These are phyloP conservation scores for Tubosaeta sp. DNA, from an alignment of 768 basidiomycete genomes.

Conservation along the genomic window DNA sequence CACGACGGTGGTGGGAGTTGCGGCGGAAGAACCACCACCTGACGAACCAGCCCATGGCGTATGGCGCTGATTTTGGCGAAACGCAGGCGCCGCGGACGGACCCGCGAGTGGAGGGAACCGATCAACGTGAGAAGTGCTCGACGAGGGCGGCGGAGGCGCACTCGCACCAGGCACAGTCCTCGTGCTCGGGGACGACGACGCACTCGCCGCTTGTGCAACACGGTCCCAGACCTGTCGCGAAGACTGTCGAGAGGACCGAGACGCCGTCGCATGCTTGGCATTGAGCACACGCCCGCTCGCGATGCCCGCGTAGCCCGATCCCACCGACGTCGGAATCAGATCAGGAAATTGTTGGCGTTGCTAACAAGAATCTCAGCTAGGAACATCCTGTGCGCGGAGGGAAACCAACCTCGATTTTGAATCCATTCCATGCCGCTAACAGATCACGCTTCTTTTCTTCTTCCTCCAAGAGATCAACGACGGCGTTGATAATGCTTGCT, in stretches of 20 bases:
- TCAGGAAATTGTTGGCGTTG: slow-evolving; percentile 86
- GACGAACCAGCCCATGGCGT: slow-evolving; percentile 53
- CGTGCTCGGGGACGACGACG: slow-evolving; percentile 40
- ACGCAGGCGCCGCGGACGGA: slow-evolving; percentile 12
- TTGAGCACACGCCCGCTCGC: slow-evolving; percentile 79
- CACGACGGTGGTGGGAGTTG: not conserved
- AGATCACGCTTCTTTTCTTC: slow-evolving; percentile 80
- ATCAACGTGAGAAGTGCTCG: slow-evolving; percentile 16
- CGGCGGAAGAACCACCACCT: not conserved
- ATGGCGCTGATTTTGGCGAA: slow-evolving; percentile 45
- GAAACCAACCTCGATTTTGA: slow-evolving; percentile 80
- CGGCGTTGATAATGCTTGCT: slow-evolving; percentile 63
- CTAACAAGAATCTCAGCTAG: slow-evolving; percentile 34
- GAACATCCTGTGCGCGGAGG: not conserved
- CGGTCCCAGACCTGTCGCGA: slow-evolving; percentile 80
- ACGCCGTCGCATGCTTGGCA: slow-evolving; percentile 70
- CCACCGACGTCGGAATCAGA: slow-evolving; percentile 52
- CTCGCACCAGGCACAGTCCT: slow-evolving; percentile 13
- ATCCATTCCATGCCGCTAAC: slow-evolving; percentile 74
- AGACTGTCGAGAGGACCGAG: slow-evolving; percentile 50
- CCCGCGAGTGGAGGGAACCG: slow-evolving; percentile 31
- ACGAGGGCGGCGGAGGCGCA: slow-evolving; percentile 24
- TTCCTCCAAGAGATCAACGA: slow-evolving; percentile 77
- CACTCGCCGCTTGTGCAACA: slow-evolving; percentile 74
- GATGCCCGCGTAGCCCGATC: slow-evolving; percentile 73